Base-by-base conservation (phyloP, 179 eudicot species). In the Silene vulgaris region DNA sequence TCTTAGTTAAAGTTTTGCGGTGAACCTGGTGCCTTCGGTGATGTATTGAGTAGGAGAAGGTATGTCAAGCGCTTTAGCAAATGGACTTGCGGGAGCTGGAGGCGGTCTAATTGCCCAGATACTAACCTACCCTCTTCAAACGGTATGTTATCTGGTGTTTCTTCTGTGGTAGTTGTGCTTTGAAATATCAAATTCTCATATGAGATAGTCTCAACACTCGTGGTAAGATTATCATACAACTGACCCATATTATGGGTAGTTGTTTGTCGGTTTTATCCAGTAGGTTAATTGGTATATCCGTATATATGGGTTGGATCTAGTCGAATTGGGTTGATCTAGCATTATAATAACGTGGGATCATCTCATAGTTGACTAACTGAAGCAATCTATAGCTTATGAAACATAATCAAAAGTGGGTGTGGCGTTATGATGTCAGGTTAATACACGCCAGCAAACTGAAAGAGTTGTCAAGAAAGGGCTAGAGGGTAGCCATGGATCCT, bases 21-120 rank as follows among this genome's bases (percentile, higher is more conserved):
- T 23, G 75, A 57, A 76, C 48, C 28, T 4, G 64, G 71, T 45
- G 70, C 65, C 57, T 67, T 40, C 8, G 72, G 71, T 77, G 54
- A 77, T 80, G 86, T 75, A 43, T 57, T 81, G 76, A 77, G 59
- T 71, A 43, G 62, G 75, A 68, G 69, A 77, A 75, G 78, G 75
- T 75, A 92, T 92, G 97, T 89, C 98, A 12, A 91, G 86, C 82
- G 98, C 98, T 74, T 57, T 91, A 45, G 93, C 87, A 8, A 93
- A 91, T 76, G 97, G 95, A 67, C 76, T 93, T 76, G 98, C 98
- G 78, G 98, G 98, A 78, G 97, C 97, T 35, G 95, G 98, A 65
- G 98, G 98, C 21, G 98, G 98, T 71, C 87, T 93, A 4, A 81
- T 93, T 66, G 97, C 98, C 77, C 97, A 88, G 80, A 87, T 93